These are phyloP conservation scores for Pelargonium nanum DNA, from an alignment of 345 rosid genomes.

Conservation along the genomic window DNA sequence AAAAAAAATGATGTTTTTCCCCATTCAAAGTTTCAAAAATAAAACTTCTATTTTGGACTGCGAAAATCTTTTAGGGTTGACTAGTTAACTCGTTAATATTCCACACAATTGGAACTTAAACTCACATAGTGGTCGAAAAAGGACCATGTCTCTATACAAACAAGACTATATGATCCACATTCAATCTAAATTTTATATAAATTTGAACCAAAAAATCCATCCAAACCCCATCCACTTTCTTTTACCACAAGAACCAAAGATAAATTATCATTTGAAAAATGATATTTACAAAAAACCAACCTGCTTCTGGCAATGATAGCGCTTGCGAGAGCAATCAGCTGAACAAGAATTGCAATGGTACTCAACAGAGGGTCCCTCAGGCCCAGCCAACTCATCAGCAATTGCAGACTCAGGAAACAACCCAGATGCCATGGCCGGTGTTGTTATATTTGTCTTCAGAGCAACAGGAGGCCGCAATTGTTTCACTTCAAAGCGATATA, in stretches of 20 bases:
- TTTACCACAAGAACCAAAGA: background rate
- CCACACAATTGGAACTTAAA: no score
- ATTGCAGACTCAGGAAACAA: conserved; percentile 60
- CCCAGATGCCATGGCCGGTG: conserved; percentile 48
- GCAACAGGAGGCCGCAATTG: conserved; percentile 36
- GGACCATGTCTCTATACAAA: no score
- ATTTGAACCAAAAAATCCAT: background rate
- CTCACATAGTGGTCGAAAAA: no score
- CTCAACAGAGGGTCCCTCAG: conserved; percentile 85
- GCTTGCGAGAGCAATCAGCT: conserved; percentile 96
- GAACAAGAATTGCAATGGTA: conserved; percentile 99
- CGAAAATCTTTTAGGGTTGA: no score
- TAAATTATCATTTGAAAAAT: background rate
- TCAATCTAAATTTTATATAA: no score
- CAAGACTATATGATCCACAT: no score
- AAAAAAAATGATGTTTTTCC: no score
- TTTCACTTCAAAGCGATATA: conserved; percentile 59
- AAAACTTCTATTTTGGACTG: no score
- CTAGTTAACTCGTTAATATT: no score
- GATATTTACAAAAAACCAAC: conserved; percentile 28
- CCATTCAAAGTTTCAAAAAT: no score
- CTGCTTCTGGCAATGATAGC: conserved; percentile 98
- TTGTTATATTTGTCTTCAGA: conserved; percentile 38
- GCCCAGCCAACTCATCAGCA: conserved; percentile 62
- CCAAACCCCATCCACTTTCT: background rate